Evolutionary conservation across 768 basidiomycete species (phyloP).

Genomic region (Hericium erinaceus): DNA sequence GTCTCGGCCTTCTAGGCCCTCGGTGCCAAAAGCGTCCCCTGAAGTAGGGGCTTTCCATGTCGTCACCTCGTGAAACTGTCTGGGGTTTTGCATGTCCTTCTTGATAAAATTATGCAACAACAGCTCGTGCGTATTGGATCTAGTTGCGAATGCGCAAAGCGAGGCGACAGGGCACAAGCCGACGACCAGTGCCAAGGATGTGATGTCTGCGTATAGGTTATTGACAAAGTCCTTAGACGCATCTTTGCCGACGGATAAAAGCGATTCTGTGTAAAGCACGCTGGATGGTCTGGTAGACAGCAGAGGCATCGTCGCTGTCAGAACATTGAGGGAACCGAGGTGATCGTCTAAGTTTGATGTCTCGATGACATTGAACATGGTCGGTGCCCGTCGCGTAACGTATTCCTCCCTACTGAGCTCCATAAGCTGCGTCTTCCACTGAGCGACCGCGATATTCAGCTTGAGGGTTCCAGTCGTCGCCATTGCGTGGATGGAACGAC

Average conservation of each 20-base stretch:
- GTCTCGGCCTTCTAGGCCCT: not conserved
- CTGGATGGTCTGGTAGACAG: conserved; percentile 22
- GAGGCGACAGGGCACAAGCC: not conserved
- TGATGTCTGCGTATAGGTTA: not conserved
- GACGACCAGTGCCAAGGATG: not conserved
- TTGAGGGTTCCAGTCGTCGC: not conserved
- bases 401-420: conserved; percentile 27
- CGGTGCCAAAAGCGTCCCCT: conserved; percentile 5
- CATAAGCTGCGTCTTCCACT: conserved; percentile 28
- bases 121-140: not conserved
- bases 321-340: conserved; percentile 35
- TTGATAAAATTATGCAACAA: not conserved
- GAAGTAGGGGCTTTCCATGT: conserved; percentile 1
- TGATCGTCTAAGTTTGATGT: conserved; percentile 42
- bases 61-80: not conserved
- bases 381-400: conserved; percentile 19
- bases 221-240: conserved; percentile 8
- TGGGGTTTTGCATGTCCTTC: not conserved
- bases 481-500: conserved; percentile 6
- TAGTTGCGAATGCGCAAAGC: not conserved
- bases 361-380: conserved; percentile 36
- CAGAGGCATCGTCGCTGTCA: conserved; percentile 30
- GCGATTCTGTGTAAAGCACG: conserved; percentile 33
- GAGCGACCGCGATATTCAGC: not conserved
- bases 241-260: conserved; percentile 23